A percentile compares a stretch with the other conserved stretches of the same genome.
Conservation (phyloP, 306 rosid species). For the Leucaena leucocephala region DNA sequence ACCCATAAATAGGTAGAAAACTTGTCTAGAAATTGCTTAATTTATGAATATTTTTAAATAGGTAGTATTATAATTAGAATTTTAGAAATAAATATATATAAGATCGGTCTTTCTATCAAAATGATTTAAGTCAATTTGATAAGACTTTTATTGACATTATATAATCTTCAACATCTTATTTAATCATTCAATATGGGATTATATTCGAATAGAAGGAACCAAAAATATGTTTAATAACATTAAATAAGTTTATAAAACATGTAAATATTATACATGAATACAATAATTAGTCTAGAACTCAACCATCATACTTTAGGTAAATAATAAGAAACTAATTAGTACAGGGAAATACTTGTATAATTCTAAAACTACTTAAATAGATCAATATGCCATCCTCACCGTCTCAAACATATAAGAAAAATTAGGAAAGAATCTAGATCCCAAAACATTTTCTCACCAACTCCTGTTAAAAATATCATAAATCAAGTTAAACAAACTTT, state of each 20-base stretch:
- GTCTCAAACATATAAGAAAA: neutral
- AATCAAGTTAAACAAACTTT: slow-evolving; percentile 21
- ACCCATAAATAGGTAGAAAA: neutral
- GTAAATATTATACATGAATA: neutral
- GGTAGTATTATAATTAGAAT: neutral
- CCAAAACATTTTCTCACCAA: neutral
- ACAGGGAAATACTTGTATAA: too few relatives aligned
- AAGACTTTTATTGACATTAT: too few relatives aligned
- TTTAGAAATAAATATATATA: too few relatives aligned
- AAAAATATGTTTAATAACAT: neutral
- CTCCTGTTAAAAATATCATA: neutral
- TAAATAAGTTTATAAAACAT: neutral
- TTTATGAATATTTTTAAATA: neutral
- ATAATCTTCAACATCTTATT: too few relatives aligned
- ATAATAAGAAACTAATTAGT: neutral
- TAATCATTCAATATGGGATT: too few relatives aligned
- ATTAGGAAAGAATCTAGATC: neutral
- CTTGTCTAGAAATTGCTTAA: neutral
- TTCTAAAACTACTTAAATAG: neutral
- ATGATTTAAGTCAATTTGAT: too few relatives aligned
- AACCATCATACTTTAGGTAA: neutral
- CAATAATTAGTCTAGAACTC: neutral
- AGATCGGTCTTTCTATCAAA: too few relatives aligned
- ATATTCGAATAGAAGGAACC: neutral
- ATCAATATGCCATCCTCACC: neutral